phyloP scores from a whole-genome alignment of 1,284 basidiomycete genomes.

The Leccinum pachyderme region DNA sequence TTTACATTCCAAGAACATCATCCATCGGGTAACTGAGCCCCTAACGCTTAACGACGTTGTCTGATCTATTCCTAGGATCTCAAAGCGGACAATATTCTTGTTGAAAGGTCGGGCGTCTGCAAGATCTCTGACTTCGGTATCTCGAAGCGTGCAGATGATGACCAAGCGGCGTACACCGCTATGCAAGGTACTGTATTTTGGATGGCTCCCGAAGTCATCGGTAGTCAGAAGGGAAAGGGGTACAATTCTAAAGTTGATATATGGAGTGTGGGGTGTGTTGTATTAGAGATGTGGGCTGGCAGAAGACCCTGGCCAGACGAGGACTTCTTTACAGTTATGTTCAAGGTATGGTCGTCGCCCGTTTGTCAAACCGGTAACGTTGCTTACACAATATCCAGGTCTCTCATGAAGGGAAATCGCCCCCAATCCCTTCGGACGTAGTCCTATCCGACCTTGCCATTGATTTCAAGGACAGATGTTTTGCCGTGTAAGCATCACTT shows the following conservation, averaged over 20 bases:
- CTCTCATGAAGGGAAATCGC: conserved; percentile 78
- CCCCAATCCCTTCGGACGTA: conserved; percentile 87
- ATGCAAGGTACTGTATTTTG: conserved; percentile 99
- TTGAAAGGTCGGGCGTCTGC: conserved; percentile 90
- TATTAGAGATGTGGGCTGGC: conserved; percentile 98
- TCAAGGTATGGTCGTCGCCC: conserved; percentile 61
- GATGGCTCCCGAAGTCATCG: conserved; percentile 98
- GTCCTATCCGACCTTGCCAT: conserved; percentile 72
- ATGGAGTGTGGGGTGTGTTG: conserved; percentile 97
- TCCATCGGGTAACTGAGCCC: conserved; percentile 72
- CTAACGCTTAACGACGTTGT: not conserved
- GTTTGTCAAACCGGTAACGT: not conserved
- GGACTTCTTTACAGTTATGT: conserved; percentile 90
- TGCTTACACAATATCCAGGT: conserved; percentile 46
- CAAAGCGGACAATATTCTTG: conserved; percentile 98
- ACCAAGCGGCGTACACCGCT: conserved; percentile 80
- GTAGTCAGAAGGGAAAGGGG: conserved; percentile 71
- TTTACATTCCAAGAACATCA: conserved; percentile 87
- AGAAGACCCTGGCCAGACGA: conserved; percentile 90
- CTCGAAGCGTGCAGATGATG: conserved; percentile 86
- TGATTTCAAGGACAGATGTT: conserved; percentile 88
- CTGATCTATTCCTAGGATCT: conserved; percentile 62
- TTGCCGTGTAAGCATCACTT: conserved; percentile 69
- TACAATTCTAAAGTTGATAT: conserved; percentile 98
- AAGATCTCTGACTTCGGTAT: conserved; percentile 99